phyloP scores from a whole-genome alignment of 2,329 filamentous ascomycete genomes.

The Nothophoma quercina region DNA sequence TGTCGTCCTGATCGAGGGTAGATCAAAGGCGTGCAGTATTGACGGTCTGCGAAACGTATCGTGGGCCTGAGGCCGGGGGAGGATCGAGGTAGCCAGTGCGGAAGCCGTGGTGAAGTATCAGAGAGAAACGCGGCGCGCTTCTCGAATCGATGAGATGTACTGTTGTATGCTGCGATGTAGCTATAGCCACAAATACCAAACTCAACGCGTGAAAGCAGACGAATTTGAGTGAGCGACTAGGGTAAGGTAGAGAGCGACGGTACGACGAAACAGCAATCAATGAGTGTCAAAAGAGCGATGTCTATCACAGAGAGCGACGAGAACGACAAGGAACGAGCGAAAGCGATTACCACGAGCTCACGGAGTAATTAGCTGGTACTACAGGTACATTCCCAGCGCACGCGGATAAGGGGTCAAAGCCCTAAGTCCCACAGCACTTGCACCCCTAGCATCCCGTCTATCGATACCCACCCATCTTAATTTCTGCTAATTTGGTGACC shows the following conservation, averaged over 20 bases:
- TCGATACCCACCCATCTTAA: slow-evolving; percentile 45
- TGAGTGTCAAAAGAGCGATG: slow-evolving; percentile 31
- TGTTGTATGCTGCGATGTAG: slow-evolving; percentile 15
- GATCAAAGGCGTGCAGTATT: slow-evolving; percentile 57
- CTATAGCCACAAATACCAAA: slow-evolving; percentile 24
- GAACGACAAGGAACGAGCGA: slow-evolving; percentile 19
- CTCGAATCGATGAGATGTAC: slow-evolving; percentile 28
- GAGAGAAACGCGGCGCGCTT: slow-evolving; percentile 49
- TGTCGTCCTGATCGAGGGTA: slow-evolving; percentile 56
- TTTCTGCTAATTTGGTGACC: slow-evolving; percentile 43
- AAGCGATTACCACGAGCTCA: slow-evolving; percentile 23
- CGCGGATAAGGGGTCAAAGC: slow-evolving; percentile 30
- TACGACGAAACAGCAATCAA: slow-evolving; percentile 24
- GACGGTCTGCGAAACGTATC: slow-evolving; percentile 58
- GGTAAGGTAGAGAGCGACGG: slow-evolving; percentile 40
- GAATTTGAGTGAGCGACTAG: slow-evolving; percentile 36
- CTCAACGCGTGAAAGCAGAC: slow-evolving; percentile 22
- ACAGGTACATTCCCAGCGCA: slow-evolving; percentile 38
- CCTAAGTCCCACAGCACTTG: slow-evolving; percentile 1
- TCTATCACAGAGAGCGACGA: slow-evolving; percentile 17
- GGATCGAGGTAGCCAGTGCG: slow-evolving; percentile 64
- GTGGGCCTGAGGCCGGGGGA: slow-evolving; percentile 67
- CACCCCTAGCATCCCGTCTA: slow-evolving; percentile 37
- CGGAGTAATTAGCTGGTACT: slow-evolving; percentile 32
- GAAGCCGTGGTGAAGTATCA: slow-evolving; percentile 59